Evolutionary conservation across 176 grass and related monocot species (phyloP).

Genomic region (Saccharum officinarum): DNA sequence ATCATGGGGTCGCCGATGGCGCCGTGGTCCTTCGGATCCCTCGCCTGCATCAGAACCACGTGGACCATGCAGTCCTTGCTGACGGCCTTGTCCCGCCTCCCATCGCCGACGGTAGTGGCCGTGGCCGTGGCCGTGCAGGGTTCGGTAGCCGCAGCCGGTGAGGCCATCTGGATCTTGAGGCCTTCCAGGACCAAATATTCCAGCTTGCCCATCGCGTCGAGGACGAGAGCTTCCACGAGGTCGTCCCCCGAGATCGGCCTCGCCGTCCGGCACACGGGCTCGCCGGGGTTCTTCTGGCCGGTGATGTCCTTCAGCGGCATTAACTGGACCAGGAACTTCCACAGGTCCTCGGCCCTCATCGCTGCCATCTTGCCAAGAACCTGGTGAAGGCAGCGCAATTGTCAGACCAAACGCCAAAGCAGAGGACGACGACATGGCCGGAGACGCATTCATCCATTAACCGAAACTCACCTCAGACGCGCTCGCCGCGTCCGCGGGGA

Average conservation of each 20-base stretch:
- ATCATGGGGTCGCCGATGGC: slow-evolving; percentile 63
- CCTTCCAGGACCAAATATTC: slow-evolving; percentile 54
- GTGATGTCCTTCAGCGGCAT: slow-evolving; percentile 59
- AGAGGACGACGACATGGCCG: too few species aligned
- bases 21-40: slow-evolving; percentile 53
- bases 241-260: slow-evolving; percentile 28
- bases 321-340: slow-evolving; percentile 27
- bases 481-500: slow-evolving; percentile 36
- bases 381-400: slow-evolving; percentile 17
- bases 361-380: slow-evolving; percentile 54
- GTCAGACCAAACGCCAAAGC: neutral
- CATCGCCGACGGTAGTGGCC: neutral
- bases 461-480: slow-evolving; percentile 43
- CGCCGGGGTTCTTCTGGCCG: slow-evolving; percentile 10
- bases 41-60: slow-evolving; percentile 61
- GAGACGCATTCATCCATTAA: neutral
- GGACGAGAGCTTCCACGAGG: slow-evolving; percentile 42
- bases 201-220: slow-evolving; percentile 46
- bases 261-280: neutral
- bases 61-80: slow-evolving; percentile 40
- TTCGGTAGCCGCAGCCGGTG: neutral
- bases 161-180: slow-evolving; percentile 64
- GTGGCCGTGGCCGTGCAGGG: neutral
- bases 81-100: neutral
- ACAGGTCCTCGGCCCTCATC: slow-evolving; percentile 37